Base-by-base conservation (phyloP, 2,329 filamentous ascomycete genomes). In the Penicillium psychrosexuale region DNA sequence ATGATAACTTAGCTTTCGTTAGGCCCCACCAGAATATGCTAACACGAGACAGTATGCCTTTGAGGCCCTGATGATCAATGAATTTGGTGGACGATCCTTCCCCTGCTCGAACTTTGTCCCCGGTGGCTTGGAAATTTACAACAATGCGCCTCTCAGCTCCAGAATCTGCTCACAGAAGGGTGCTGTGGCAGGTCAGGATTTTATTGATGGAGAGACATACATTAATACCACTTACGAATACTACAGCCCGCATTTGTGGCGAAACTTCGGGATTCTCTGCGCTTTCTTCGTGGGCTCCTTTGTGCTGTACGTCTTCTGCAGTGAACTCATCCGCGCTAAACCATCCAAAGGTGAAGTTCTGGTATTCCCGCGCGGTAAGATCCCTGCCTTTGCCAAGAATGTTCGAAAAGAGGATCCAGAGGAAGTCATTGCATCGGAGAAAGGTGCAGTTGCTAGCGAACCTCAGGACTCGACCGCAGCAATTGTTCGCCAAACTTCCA, bases 51-150 rank as follows among this genome's bases (percentile, higher is more conserved):
- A 67, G 63, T 95, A 95, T 60, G 84, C 86, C 0, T 96, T 95
- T 65, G 90, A 96, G 69, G 78, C 87, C 0, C 79, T 96, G 13
- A 88, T 94, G 81, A 82, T 90, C 63, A 96, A 96, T 72, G 91
- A 96, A 70, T 96, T 95, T 62, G 73, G 84, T 62, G 75, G 76
- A 51, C 82, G 86, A 7, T 59, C 84, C 0, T 93, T 87, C 65
- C 46, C 55, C 2, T 84, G 82, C 62, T 66, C 70, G 1, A 56
- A 62, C 0, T 80, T 75, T 52, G 67, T 83, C 13, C 80, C 82
- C 1, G 54, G 45, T 5, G 76, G 75, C 2, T 8, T 43, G 17
- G 62, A 67, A 1, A 66, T 64, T 0, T 83, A 82, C 56, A 69
- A 70, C 0, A 66, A 69, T 51, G 59, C 72, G 0, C 63, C 68